Evolutionary conservation across 305 asterid genomes (phyloP), one percentile per base, ranked within the genome.

Genomic region (Andrographis paniculata): DNA sequence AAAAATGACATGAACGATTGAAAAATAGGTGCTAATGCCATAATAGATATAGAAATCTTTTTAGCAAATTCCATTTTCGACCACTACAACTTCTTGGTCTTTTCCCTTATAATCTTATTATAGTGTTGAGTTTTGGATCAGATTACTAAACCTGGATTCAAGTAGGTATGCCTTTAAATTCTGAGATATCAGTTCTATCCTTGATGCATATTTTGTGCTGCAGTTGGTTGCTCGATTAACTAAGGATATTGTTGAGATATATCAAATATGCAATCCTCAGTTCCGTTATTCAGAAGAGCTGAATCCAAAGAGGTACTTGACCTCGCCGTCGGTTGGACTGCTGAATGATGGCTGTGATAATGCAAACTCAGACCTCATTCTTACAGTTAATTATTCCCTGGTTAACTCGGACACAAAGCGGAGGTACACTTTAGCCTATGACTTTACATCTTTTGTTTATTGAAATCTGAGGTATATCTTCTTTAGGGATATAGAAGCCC

Each of bases 221-320:
- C 84, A 92, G 99, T 67, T 92, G 79, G 88, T 92, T 76, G 76
- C 71, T 42, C 78, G 86, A 61, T 81, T 92, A 80, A 87, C 99
- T 15, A 92, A 77, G 72, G 96, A 87, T 70, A 83, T 92, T 11
- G 63, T 79, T 59, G 95, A 87, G 63, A 77, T 79, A 50, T 92
- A 87, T 73, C 76, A 78, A 67, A 52, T 61, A 60, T 92, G 99
- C 93, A 87, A 81, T 62, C 94, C 95, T 51, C 74, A 72, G 53
- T 92, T 87, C 60, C 68, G 66, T 47, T 92, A 80, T 65, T 77
- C 93, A 12, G 91, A 76, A 62, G 87, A 76, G 55, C 62, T 70
- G 74, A 87, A 80, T 52, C 96, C 82, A 52, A 92, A 84, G 88
- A 73, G 95, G 75, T 84, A 81, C 73, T 61, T 92, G 78, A 92